Evolutionary conservation across 163 green algal species (phyloP), one percentile per base, ranked within the genome.

Genomic region (Chloromonas sp.): DNA sequence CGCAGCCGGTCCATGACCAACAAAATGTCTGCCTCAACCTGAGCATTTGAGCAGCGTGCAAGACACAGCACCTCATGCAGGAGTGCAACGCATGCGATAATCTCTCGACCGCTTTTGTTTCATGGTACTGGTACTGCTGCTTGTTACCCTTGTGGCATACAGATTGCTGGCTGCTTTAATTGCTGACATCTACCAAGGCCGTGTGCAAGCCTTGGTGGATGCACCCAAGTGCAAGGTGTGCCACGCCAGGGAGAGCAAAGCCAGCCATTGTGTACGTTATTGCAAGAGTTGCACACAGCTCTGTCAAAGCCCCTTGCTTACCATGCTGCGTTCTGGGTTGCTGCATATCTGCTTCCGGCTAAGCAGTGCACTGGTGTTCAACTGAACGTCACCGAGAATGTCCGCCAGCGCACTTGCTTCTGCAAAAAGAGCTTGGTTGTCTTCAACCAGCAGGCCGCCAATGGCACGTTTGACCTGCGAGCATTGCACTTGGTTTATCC

Each of bases 371-470:
- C 14, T 15, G 0, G 84, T 91, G 84, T 78, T 86, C 2, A 89
- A 36, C 80, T 89, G 86, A 61, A 91, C 88, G 11, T 91, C 86
- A 2, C 88, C 88, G 36, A 91, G 70, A 70, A 91, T 91, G 62
- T 91, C 86, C 5, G 88, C 84, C n/a, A 89, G 80, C 15, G 88
- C 88, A 58, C 15, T 61, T 1, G 86, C 84, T 59, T 91, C 88
- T n/a, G 82, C 80, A 76, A 91, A 89, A 0, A 91, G 60, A 0
- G 82, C 36, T 61, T 89, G 84, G 71, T 91, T 91, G 1, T 91
- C 86, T 70, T 87, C 84, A 1, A 89, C 58, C 2, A 87, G 59
- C 0, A 71, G 36, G 13, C 3, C 36, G 60, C 86, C 88, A 57
- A 91, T 82, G 0, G 84, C 82, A 60, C 84, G 82, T 2, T 85